phyloP scores from a whole-genome alignment of 2,329 filamentous ascomycete genomes.

The Metarhizium guizhouense region DNA sequence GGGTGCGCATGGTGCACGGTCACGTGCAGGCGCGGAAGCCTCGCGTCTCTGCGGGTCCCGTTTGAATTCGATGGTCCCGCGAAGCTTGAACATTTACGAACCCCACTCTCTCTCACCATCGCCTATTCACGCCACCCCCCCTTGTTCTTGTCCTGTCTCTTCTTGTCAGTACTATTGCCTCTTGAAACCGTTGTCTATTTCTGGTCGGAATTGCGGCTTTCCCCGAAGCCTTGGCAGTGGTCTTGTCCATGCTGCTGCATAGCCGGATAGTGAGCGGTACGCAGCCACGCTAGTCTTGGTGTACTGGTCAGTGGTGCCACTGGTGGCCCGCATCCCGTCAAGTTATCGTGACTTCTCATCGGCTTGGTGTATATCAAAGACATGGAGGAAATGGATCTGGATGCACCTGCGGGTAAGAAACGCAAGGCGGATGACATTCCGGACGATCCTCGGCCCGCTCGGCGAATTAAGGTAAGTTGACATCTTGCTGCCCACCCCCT shows the following conservation, averaged over 20 bases:
- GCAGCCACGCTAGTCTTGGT: neutral
- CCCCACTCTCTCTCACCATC: no score
- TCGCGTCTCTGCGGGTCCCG: neutral
- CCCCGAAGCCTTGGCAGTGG: no score
- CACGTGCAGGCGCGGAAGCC: constrained; percentile 10
- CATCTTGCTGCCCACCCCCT: neutral
- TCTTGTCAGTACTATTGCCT: neutral
- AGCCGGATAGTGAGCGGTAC: neutral
- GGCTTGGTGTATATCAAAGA: neutral
- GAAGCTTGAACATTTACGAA: no score
- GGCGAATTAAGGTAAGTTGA: constrained; percentile 36
- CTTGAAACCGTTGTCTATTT: neutral
- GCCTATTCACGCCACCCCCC: neutral
- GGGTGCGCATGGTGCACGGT: neutral
- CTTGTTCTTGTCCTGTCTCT: neutral
- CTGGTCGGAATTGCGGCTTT: neutral
- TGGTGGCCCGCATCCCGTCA: neutral
- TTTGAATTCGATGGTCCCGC: no score
- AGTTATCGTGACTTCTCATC: neutral
- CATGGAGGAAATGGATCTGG: constrained; percentile 35
- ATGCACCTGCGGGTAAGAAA: constrained; percentile 33
- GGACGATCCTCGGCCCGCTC: constrained; percentile 30
- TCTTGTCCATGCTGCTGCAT: neutral
- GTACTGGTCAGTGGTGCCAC: no score
- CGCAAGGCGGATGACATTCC: constrained; percentile 35